Evolutionary conservation across 225 moss, liverwort and hornwort genomes (phyloP).

Genomic region (Sphagnum contortum): DNA sequence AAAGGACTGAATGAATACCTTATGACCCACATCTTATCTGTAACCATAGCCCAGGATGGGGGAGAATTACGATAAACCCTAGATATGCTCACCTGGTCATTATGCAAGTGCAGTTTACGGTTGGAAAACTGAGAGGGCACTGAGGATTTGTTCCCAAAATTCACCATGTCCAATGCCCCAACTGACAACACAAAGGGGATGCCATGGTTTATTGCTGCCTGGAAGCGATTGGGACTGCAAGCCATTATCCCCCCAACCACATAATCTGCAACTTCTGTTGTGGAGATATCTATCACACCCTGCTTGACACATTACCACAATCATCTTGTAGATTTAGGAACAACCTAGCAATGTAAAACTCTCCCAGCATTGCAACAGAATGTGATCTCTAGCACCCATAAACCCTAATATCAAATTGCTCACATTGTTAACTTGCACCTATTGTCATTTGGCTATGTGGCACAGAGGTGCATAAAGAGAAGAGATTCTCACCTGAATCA

Average conservation of each 20-base stretch:
- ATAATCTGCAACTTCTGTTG: conserved; percentile 88
- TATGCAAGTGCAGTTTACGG: conserved; percentile 65
- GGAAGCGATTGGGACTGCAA: conserved; percentile 70
- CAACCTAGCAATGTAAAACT: too few relatives aligned
- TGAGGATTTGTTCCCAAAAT: conserved; percentile 62
- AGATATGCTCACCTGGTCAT: conserved; percentile 52
- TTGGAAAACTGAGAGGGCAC: conserved; percentile 69
- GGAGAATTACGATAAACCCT: too few relatives aligned
- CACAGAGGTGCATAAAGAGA: too few relatives aligned
- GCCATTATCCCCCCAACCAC: conserved; percentile 91
- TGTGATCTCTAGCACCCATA: too few relatives aligned
- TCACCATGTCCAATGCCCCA: conserved; percentile 92
- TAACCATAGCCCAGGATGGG: too few relatives aligned
- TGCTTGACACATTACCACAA: conserved; percentile 12
- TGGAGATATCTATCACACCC: conserved; percentile 96
- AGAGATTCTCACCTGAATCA: conserved; percentile 45
- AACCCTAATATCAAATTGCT: too few relatives aligned
- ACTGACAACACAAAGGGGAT: conserved; percentile 80
- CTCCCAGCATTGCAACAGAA: too few relatives aligned
- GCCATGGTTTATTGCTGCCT: conserved; percentile 42
- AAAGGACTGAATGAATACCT: too few relatives aligned
- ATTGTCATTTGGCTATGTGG: too few relatives aligned
- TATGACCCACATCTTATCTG: too few relatives aligned
- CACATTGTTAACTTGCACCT: too few relatives aligned
- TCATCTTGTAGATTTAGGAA: too few relatives aligned